These are phyloP conservation scores for Lunasporangiospora selenospora DNA, from an alignment of 192 early-diverging fungal species.

Conservation along the genomic window DNA sequence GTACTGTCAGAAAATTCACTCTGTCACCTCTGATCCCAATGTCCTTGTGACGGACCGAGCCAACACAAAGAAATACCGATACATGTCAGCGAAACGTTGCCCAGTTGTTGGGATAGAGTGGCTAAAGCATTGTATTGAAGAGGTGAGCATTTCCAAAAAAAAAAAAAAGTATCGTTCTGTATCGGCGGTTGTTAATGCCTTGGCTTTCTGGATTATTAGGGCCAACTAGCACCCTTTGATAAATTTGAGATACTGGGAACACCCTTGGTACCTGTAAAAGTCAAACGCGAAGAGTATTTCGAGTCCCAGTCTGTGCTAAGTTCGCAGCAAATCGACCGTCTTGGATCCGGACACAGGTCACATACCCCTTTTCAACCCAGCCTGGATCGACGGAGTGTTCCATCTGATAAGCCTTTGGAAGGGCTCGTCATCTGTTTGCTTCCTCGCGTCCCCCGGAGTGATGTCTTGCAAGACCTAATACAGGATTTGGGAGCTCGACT, in stretches of 20 bases:
- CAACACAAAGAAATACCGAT: constrained; percentile 18
- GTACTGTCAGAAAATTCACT: constrained; percentile 16
- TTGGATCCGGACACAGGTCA: no score
- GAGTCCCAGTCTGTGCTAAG: no score
- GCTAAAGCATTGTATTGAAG: constrained; percentile 15
- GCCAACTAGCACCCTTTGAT: no score
- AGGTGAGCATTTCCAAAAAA: constrained; percentile 12
- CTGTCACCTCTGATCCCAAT: constrained; percentile 10
- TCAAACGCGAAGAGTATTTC: no score
- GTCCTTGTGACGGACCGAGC: constrained; percentile 20
- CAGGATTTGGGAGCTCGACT: constrained; percentile 17
- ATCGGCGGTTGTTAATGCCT: no score
- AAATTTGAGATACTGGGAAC: no score
- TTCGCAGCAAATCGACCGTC: no score
- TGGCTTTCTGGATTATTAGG: no score
- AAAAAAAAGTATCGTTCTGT: no score
- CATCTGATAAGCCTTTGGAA: constrained; percentile 14
- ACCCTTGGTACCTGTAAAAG: no score
- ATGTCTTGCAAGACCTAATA: constrained; percentile 21
- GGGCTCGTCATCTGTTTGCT: constrained; percentile 16
- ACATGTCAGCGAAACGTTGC: constrained; percentile 7
- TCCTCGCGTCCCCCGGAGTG: constrained; percentile 14
- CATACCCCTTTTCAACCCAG: no score
- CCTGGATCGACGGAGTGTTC: constrained; percentile 6
- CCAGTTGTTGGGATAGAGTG: constrained; percentile 28